Evolutionary conservation across 164 flowering plant species (phyloP), one percentile per base, ranked within the genome.

Genomic region (Liquidambar formosana): DNA sequence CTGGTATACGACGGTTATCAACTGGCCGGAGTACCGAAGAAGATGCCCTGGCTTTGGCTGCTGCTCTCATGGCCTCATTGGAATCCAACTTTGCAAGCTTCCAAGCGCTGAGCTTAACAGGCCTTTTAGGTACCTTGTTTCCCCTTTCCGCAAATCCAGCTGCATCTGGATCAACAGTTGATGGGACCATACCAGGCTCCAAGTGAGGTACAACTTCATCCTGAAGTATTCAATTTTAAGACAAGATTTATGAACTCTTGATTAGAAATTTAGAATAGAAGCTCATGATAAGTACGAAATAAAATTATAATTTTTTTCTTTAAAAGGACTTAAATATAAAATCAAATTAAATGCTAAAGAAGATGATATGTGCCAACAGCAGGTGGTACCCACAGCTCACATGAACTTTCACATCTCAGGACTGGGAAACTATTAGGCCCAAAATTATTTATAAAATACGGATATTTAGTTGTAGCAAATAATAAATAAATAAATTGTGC

Each of bases 191-290:
- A 66, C 98, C 95, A 53, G 96, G 99, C 45, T 90, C 93, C 77
- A 95, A 80, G 68, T 95, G 99, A 23, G 98, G 96, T 53, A 91
- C 81, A 69, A 95, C 96, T 82, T 95, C 99, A 63, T 95, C 99
- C 99, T 95, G 86, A 68, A 19, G 48, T 5, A 46, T 47, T 26
- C 51, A 71, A 52, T 10, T 43, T 51, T 44, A 58, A 62, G 25
- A 65, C 10, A 52, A 65, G 45, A 22, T 21, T 27, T 10, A 33
- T 5, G 64, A 33, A 57, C 41, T 33, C 41, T 33, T 33, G 41
- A 33, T 33, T 6, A 33, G n/a, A n/a, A n/a, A n/a, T n/a, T n/a
- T n/a, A n/a, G 6, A 33, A 33, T 33, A 33, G 41, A 33, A 33
- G 41, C 6, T 2, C 41, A 33, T 33, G 41, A 2, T 6, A 33